Conservation (phyloP, 1,284 basidiomycete genomes). For the Hypsizygus ulmarius region DNA sequence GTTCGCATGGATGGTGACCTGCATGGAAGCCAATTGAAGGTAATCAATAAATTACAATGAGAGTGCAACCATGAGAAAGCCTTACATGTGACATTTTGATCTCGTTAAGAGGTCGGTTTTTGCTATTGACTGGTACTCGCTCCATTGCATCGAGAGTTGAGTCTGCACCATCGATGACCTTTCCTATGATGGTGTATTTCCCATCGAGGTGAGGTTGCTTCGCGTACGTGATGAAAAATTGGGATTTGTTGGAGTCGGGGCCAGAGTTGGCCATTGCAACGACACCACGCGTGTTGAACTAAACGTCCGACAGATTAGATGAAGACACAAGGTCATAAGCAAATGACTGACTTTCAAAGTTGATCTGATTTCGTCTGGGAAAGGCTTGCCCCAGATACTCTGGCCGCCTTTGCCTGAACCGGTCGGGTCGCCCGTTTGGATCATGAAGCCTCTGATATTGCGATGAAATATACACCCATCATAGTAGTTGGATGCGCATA, state of each 20-base stretch:
- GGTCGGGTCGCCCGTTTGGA: constrained; percentile 87
- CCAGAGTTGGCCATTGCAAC: constrained; percentile 98
- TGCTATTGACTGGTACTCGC: constrained; percentile 84
- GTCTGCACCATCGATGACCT: constrained; percentile 93
- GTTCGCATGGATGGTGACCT: constrained; percentile 95
- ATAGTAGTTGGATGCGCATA: constrained; percentile 90
- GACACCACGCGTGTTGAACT: constrained; percentile 93
- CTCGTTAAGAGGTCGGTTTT: constrained; percentile 85
- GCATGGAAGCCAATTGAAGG: constrained; percentile 6
- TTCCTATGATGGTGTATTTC: constrained; percentile 94
- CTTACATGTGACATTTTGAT: constrained; percentile 79
- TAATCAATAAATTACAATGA: constrained; percentile 9
- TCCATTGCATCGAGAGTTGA: constrained; percentile 90
- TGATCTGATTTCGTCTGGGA: constrained; percentile 86
- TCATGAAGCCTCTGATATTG: constrained; percentile 96
- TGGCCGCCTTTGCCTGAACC: constrained; percentile 82
- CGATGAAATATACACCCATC: constrained; percentile 88
- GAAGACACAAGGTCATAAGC: constrained; percentile 6
- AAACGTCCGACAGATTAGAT: constrained; percentile 10
- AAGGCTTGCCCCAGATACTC: constrained; percentile 85
- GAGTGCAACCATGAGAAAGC: constrained; percentile 1
- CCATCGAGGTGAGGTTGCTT: constrained; percentile 91
- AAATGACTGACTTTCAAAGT: constrained; percentile 75
- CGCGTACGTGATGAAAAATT: constrained; percentile 92
- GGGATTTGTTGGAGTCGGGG: constrained; percentile 90